Evolutionary conservation across 2,329 filamentous ascomycete genomes (phyloP), one percentile per base, ranked within the genome.

Genomic region (Aureobasidium zeae): DNA sequence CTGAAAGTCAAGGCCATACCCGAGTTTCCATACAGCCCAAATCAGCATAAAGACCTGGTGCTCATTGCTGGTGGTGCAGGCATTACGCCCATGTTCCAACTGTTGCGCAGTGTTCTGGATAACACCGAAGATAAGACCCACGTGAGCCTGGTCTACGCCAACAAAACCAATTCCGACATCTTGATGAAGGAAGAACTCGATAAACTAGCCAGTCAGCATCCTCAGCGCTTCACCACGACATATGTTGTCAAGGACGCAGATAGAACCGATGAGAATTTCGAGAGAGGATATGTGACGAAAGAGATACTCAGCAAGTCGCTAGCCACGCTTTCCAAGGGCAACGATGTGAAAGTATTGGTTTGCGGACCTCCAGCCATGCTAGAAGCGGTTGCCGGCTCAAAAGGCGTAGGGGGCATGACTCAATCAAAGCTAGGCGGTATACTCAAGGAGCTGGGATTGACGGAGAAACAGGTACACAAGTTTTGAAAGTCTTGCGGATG

Each of bases 281-380:
- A 64, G 9, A 75, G 70, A 54, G 81, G 80, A 0, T 73, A 73
- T 46, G 68, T 86, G 7, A 74, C 72, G 2, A 70, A 67, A 55
- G 66, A 71, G 45, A 52, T 83, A 24, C 53, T 85, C 46, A 58
- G 67, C 44, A 66, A 74, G 49, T 66, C 64, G n/a, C 56, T 74
- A 10, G 60, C 63, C 5, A 57, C 66, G 5, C 20, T 54, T 52
- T 8, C n/a, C 54, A 60, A 35, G 36, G 29, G 19, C 3, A 54
- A 48, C 49, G 62, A 68, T 21, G 66, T 64, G 2, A 81, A 81
- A 60, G 75, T 85, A 0, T 79, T 83, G 53, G 66, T 85, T 1
- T 83, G 79, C 55, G 81, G 81, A 0, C 81, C 81, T 13, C 78
- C 79, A 1, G 67, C 69, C 0, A 83, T 85, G 78, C 76, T 83